phyloP scores from a whole-genome alignment of 129 eudicot genomes.

The Gnaphalium uliginosum region DNA sequence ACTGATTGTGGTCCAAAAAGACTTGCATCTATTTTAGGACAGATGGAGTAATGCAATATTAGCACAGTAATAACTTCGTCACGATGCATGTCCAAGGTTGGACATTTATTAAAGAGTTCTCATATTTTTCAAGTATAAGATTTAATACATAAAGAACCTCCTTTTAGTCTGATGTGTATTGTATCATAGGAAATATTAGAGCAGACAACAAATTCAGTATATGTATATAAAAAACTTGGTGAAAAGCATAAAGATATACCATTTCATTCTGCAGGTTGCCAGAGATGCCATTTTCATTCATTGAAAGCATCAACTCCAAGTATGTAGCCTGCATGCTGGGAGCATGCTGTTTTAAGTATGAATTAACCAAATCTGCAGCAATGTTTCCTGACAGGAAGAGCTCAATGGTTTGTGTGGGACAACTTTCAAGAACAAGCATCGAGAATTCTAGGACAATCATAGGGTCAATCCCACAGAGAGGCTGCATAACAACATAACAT shows the following conservation, averaged over 20 bases:
- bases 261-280: constrained; percentile 98
- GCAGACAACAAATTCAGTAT: neutral
- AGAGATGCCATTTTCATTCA: constrained; percentile 85
- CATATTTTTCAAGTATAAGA: neutral
- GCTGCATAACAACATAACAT: constrained; percentile 57
- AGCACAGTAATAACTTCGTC: neutral
- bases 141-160: neutral
- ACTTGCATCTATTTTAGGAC: neutral
- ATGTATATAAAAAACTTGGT: neutral
- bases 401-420: constrained; percentile 91
- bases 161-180: neutral
- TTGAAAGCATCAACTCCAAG: constrained; percentile 85
- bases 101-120: neutral
- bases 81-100: constrained; percentile 5
- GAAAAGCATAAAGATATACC: constrained; percentile 45
- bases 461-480: constrained; percentile 91
- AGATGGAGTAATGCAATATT: neutral
- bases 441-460: constrained; percentile 96
- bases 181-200: neutral
- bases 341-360: constrained; percentile 93
- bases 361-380: constrained; percentile 89
- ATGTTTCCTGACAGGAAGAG: constrained; percentile 91
- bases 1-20: constrained; percentile 4
- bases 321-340: constrained; percentile 96
- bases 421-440: constrained; percentile 95